Evolutionary conservation across 2,329 filamentous ascomycete genomes (phyloP), one percentile per base, ranked within the genome.

Genomic region (Lasiodiplodia sp.): DNA sequence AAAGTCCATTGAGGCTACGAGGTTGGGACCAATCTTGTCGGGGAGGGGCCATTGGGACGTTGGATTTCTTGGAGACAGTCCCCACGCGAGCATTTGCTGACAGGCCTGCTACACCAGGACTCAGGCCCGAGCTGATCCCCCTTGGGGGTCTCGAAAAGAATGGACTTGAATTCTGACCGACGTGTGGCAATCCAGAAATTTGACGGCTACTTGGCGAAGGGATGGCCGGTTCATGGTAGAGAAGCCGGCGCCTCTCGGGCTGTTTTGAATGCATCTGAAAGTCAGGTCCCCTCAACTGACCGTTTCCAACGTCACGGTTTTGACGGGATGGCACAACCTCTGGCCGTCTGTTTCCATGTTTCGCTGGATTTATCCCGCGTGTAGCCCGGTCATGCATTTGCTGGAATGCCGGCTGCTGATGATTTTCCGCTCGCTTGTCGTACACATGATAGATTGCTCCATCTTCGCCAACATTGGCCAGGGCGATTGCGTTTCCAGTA

Each of bases 1-100:
- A 79, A 16, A 79, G 74, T 3, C 76, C 75, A 58, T 80, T 79
- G 8, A 78, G 63, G 52, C 74, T 75, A 14, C 70, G 74, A 11
- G 71, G 71, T 28, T 78, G 71, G 72, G 21, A 64, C 74, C 74
- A 75, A 44, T 69, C 38, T 18, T 37, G 23, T 25, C 16, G 57
- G 6, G 44, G 31, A 18, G 56, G 25, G 2, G 40, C 18, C 28
- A 52, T 49, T 18, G 37, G 2, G 1, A 38, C 11, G 6, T 53
- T 10, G 34, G 23, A 3, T 25, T 49, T 40, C 34, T 47, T 55
- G 2, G 55, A 34, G 4, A 55, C 34, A 40, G 66, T 53, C 16
- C 66, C 66, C 8, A 68, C 49, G 3, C 66, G 56, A 37, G 66
- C 66, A 12, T 69, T 53, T n/a, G 68, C 68, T 7, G 67, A 68